A percentile compares a stretch with the other conserved stretches of the same genome.
Conservation (phyloP, 306 rosid species). For the Cicer cuneatum region DNA sequence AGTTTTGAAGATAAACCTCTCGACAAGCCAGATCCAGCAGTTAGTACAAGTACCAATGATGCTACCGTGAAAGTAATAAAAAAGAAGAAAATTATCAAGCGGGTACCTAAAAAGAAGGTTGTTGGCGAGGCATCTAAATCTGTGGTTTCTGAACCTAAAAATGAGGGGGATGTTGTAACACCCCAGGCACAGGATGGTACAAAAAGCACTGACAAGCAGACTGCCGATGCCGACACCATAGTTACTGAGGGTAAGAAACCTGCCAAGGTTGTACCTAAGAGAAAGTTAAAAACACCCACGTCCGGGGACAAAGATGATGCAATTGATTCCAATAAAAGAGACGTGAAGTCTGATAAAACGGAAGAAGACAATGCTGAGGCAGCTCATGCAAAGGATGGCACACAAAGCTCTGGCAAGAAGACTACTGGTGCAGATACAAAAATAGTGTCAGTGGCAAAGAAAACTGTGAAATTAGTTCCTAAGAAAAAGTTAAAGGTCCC, state of each 20-base stretch:
- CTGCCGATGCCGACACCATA: conserved; percentile 51
- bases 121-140: conserved; percentile 53
- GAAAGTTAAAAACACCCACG: conserved; percentile 55
- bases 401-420: conserved; percentile 48
- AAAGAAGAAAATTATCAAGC: conserved; percentile 86
- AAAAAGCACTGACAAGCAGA: conserved; percentile 50
- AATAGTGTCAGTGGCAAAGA: conserved; percentile 45
- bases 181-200: conserved; percentile 47
- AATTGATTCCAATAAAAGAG: conserved; percentile 49
- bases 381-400: conserved; percentile 45
- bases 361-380: conserved; percentile 51
- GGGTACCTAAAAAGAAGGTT: conserved; percentile 79
- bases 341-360: conserved; percentile 52
- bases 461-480: conserved; percentile 50
- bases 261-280: conserved; percentile 52
- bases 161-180: conserved; percentile 45
- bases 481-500: conserved; percentile 55
- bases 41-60: conserved; percentile 50
- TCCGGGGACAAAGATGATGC: conserved; percentile 49
- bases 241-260: conserved; percentile 48
- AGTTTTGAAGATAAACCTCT: conserved; percentile 55
- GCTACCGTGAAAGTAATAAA: conserved; percentile 60
- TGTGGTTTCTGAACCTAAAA: conserved; percentile 51
- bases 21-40: conserved; percentile 56
- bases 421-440: conserved; percentile 54